Percentiles rank a stretch among this genome's conserved stretches.
Conservation (phyloP, 257 asterid species). For the Ocimum tenuiflorum region DNA sequence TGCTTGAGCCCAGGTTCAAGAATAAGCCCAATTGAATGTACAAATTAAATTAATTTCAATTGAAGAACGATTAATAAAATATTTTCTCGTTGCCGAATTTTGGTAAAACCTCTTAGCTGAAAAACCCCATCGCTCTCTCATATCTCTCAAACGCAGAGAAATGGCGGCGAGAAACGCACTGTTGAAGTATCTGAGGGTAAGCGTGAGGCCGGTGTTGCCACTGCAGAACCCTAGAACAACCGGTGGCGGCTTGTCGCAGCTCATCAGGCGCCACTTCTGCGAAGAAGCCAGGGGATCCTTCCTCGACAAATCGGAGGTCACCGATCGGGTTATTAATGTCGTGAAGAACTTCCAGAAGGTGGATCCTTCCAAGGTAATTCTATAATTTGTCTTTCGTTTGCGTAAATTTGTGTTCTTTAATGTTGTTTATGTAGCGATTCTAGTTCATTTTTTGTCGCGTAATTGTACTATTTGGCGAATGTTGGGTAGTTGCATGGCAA, state of each 20-base stretch:
- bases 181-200: slow-evolving; percentile 50
- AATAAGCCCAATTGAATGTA: no score
- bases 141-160: not conserved
- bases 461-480: no score
- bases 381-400: not conserved
- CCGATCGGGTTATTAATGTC: slow-evolving; percentile 56
- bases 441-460: no score
- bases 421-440: no score
- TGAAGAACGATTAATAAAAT: no score
- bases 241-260: slow-evolving; percentile 27
- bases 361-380: slow-evolving; percentile 58
- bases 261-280: slow-evolving; percentile 45
- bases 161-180: slow-evolving; percentile 60
- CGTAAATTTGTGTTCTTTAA: no score
- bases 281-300: slow-evolving; percentile 57
- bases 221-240: slow-evolving; percentile 25
- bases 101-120: no score
- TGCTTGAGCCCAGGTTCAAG: no score
- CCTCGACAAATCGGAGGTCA: slow-evolving; percentile 68
- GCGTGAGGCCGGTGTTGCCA: slow-evolving; percentile 24
- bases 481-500: no score
- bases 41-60: no score
- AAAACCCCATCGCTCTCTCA: not conserved
- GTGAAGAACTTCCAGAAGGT: slow-evolving; percentile 66
- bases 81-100: no score